phyloP scores from a whole-genome alignment of 2,329 filamentous ascomycete genomes.

The Lachnellula arida region DNA sequence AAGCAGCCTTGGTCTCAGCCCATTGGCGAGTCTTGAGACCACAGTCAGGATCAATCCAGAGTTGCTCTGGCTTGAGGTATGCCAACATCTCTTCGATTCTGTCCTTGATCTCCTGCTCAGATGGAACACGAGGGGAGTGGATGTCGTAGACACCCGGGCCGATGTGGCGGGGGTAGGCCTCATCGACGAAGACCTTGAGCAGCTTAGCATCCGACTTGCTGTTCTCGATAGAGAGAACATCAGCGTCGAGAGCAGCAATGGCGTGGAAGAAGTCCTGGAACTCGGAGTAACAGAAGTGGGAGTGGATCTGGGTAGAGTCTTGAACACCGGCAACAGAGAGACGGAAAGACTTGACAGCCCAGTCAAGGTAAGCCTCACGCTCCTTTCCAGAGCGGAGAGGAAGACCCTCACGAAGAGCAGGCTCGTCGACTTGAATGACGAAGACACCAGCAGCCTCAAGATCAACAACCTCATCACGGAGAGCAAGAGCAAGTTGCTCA shows the following conservation, averaged over 20 bases:
- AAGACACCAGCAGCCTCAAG: slow-evolving; percentile 94
- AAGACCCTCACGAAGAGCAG: slow-evolving; percentile 97
- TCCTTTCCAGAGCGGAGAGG: slow-evolving; percentile 90
- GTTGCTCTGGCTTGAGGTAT: slow-evolving; percentile 95
- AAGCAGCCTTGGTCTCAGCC: slow-evolving; percentile 95
- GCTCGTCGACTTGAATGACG: slow-evolving; percentile 99
- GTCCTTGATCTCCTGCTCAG: slow-evolving; percentile 97
- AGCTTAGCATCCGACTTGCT: slow-evolving; percentile 99
- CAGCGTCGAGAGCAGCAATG: slow-evolving; percentile 94
- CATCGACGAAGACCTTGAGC: slow-evolving; percentile 96
- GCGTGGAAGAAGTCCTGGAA: slow-evolving; percentile 99
- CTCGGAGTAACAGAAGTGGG: slow-evolving; percentile 99
- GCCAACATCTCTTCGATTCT: slow-evolving; percentile 97
- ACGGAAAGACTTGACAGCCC: slow-evolving; percentile 98
- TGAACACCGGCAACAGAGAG: slow-evolving; percentile 88
- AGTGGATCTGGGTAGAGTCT: slow-evolving; percentile 98
- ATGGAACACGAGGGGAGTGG: slow-evolving; percentile 96
- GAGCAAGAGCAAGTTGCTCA: slow-evolving; percentile 95
- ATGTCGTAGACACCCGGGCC: slow-evolving; percentile 99
- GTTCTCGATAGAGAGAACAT: slow-evolving; percentile 99
- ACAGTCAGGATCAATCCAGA: slow-evolving; percentile 99
- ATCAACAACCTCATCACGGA: slow-evolving; percentile 97
- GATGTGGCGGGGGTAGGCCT: slow-evolving; percentile 96
- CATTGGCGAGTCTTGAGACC: slow-evolving; percentile 99
- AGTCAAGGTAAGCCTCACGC: slow-evolving; percentile 93